Evolutionary conservation across 2,329 filamentous ascomycete genomes (phyloP).

Genomic region (Orbilia quercus): DNA sequence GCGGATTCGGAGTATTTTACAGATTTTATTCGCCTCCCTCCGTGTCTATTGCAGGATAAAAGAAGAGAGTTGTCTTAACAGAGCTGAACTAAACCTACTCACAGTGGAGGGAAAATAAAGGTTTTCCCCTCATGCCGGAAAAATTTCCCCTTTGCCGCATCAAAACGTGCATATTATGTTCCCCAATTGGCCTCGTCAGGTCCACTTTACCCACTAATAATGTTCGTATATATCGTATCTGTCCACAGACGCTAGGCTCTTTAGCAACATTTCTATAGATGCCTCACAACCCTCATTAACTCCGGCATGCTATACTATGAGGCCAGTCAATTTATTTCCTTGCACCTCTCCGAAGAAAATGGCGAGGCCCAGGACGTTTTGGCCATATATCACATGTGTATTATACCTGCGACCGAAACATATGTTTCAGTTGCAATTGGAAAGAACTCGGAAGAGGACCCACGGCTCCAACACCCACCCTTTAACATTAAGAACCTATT

Average conservation of each 20-base stretch:
- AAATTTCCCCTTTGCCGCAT: conserved; percentile 52
- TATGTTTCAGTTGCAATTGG: conserved; percentile 44
- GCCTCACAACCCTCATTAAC: conserved; percentile 24
- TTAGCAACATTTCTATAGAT: conserved; percentile 38
- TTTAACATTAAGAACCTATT: conserved; percentile 13
- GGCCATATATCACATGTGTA: conserved; percentile 19
- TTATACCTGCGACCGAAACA: conserved; percentile 44
- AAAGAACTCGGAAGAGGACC: conserved; percentile 8
- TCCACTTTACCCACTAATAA: conserved; percentile 34
- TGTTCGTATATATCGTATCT: conserved; percentile 2
- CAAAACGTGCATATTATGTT: conserved; percentile 37
- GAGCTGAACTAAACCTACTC: conserved; percentile 17
- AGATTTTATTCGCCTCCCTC: conserved; percentile 43
- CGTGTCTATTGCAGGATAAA: conserved; percentile 8
- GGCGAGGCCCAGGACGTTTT: conserved; percentile 12
- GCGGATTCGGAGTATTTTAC: conserved; percentile 55
- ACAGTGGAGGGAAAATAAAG: conserved; percentile 16
- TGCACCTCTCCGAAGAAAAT: too few species aligned
- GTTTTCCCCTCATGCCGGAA: conserved; percentile 44
- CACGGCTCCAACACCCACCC: neutral
- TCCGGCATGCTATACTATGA: too few species aligned
- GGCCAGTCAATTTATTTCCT: too few species aligned
- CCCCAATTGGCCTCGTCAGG: neutral
- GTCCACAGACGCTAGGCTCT: conserved; percentile 34
- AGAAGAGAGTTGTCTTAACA: neutral